Evolutionary conservation across 371 early-diverging fungal species (phyloP), one percentile per base, ranked within the genome.

Genomic region (Mortierella sp.): DNA sequence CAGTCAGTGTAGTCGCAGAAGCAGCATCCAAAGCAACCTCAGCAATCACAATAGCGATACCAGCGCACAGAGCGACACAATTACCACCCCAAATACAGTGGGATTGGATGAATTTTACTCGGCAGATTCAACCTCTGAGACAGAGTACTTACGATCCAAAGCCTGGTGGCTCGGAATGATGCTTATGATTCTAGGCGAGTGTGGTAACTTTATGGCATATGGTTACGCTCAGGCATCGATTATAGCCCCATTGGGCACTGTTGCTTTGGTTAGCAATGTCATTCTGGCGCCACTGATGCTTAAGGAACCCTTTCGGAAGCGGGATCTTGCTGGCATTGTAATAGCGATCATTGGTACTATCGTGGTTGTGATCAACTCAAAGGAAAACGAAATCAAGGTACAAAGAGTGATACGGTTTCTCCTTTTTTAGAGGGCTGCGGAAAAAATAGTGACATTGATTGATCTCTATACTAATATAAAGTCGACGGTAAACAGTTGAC

Each of bases 141-240:
- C 59, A 38, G 86, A 88, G 40, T 92, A 92, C 66, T 70, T 92
- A 28, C 84, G 84, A 45, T 90, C 90, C 4, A 88, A 88, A 55
- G 72, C 88, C 10, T 93, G 93, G 94, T 94, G 94, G 95, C 59
- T 90, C 16, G 94, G 94, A 15, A 89, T 93, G 73, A 83, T 88
- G 0, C 70, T 94, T 5, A 94, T 94, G 94, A 77, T 91, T n/a
- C 63, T 92, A n/a, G 94, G 94, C 50, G 92, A 92, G 70, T 86
- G 89, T 19, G 89, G 71, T 41, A 74, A 75, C 60, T 77, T 77
- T 67, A 48, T 85, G 85, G 94, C 94, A 2, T 94, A 94, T 74
- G 94, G 94, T 5, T 94, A 92, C 79, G 94, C 94, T 7, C 92
- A 92, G 33, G 93, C 94, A n/a, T 93, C 94, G 0, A 88, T 92